These are phyloP conservation scores for Ganoderma multipileum DNA, from an alignment of 1,284 basidiomycete species.

Conservation along the genomic window DNA sequence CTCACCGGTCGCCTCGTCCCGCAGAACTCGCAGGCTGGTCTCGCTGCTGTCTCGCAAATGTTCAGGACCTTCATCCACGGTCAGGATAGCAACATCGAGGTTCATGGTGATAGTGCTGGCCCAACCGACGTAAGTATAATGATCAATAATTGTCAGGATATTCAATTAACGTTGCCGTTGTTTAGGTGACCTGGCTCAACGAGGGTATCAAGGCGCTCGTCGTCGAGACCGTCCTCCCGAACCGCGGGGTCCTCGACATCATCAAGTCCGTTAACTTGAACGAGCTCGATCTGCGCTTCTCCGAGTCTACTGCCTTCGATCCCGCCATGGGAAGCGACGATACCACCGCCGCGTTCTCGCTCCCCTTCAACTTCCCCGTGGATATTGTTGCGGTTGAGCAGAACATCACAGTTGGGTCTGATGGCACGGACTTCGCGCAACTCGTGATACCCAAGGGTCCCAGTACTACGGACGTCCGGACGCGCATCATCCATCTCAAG, in stretches of 20 bases:
- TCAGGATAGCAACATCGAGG: conserved; percentile 63
- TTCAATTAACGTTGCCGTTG: not conserved
- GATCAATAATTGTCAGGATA: not conserved
- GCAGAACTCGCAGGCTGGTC: conserved; percentile 59
- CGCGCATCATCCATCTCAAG: conserved; percentile 67
- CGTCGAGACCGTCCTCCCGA: conserved; percentile 69
- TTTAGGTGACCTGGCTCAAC: conserved; percentile 77
- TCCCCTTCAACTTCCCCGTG: conserved; percentile 78
- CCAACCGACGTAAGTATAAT: conserved; percentile 53
- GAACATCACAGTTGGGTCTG: conserved; percentile 64
- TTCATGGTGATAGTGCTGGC: conserved; percentile 71
- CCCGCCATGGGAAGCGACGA: conserved; percentile 68
- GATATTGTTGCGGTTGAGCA: conserved; percentile 70
- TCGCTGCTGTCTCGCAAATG: conserved; percentile 67
- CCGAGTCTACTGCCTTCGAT: conserved; percentile 57
- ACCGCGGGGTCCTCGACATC: conserved; percentile 65
- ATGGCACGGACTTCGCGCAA: conserved; percentile 65
- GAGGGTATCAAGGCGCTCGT: conserved; percentile 75
- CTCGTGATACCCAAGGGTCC: conserved; percentile 68
- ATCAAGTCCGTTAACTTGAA: conserved; percentile 74
- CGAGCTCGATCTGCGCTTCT: conserved; percentile 70
- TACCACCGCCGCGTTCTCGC: conserved; percentile 67
- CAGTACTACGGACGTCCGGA: conserved; percentile 66
- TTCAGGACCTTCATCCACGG: conserved; percentile 83
- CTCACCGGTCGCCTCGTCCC: conserved; percentile 73